Base-by-base conservation (phyloP, 1,284 basidiomycete species). In the Filobasidium uniguttulatum region DNA sequence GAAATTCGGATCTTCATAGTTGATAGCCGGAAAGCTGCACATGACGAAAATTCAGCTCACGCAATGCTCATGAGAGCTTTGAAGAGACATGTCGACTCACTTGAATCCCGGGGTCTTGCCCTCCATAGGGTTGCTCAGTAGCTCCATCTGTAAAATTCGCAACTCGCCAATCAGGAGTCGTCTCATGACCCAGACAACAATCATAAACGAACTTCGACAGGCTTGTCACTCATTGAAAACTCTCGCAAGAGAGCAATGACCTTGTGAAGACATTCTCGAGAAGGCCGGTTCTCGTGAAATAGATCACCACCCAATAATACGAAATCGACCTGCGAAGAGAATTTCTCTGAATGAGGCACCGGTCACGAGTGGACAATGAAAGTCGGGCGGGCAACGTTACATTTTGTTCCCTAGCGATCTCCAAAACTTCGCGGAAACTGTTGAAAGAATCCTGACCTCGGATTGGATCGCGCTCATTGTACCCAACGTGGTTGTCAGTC, bases 281-380 rank as follows among this genome's bases (percentile, higher is more conserved):
- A 88, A 0, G 94, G 94, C 55, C 89, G 79, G 67, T 98, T 98
- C 62, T 99, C 94, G 66, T 99, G 94, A 63, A 98, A 98, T 6
- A 98, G 73, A 67, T 98, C 94, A 9, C 94, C 93, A 12, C 85
- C 91, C 1, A 97, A 79, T 2, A 99, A 77, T 49, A 99, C 77
- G 62, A 94, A 87, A 70, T 96, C 90, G 46, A 93, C 90, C 85
- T 89, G 57, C 25, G 14, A 19, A 23, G n/a, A 8, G n/a, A 9
- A 46, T 28, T 25, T 8, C 25, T 8, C 30, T 30, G 10, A 34
- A 8, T 15, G 26, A 17, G 40, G 28, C 10, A 34, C 8, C 43
- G 20, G 45, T 14, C 19, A 44, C n/a, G 7, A 7, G 20, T 20
- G 5, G 34, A 22, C 19, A 46, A 15, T 26, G 29, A 30, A 19